Conservation (phyloP, 192 early-diverging fungal genomes). For the Entomortierella lignicola region DNA sequence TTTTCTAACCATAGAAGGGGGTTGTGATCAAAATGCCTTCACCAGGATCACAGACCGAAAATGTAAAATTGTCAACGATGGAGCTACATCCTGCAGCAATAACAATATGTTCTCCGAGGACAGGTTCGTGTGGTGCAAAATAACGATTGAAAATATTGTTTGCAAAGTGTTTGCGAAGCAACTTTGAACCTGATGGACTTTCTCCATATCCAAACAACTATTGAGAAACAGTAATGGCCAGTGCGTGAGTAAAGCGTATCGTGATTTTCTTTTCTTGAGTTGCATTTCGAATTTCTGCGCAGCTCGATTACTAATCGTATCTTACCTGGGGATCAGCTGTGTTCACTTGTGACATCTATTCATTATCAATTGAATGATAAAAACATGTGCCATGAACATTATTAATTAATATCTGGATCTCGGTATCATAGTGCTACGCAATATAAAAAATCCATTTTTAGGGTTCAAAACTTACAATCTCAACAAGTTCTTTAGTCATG, state of each 20-base stretch:
- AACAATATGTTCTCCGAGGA: constrained; percentile 66
- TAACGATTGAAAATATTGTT: constrained; percentile 71
- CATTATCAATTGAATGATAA: neutral
- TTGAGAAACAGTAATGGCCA: constrained; percentile 1
- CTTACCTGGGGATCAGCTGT: constrained; percentile 29
- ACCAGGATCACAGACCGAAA: constrained; percentile 73
- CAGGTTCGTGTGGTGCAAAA: constrained; percentile 59
- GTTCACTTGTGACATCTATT: constrained; percentile 26
- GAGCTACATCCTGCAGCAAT: constrained; percentile 75
- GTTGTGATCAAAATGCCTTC: constrained; percentile 80
- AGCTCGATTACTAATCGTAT: neutral
- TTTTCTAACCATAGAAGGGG: constrained; percentile 74
- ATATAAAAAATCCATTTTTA: no score
- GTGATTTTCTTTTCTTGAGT: no score
- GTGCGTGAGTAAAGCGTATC: neutral
- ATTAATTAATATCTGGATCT: no score
- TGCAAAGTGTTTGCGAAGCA: constrained; percentile 70
- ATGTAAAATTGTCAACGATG: constrained; percentile 72
- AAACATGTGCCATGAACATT: no score
- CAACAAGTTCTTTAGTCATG: constrained; percentile 62
- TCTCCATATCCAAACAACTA: constrained; percentile 59
- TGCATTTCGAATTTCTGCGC: neutral
- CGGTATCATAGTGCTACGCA: no score
- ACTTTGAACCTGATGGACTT: constrained; percentile 63
- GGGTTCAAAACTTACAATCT: constrained; percentile 68